Base-by-base conservation (phyloP, 1,139 yeast species). In the Meyerozyma elateridarum region DNA sequence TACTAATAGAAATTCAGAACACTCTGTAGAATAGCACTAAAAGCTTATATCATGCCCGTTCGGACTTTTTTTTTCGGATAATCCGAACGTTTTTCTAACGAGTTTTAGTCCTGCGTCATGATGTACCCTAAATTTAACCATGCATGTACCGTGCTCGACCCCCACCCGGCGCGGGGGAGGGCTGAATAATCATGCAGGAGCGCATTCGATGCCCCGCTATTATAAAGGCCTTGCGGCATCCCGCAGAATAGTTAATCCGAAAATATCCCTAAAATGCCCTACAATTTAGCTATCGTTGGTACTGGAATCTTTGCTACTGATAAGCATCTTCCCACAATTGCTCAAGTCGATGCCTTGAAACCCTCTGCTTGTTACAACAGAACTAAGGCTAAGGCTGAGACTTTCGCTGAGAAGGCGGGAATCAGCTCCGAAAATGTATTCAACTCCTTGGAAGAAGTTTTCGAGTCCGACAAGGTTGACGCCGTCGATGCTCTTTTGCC, bases 241-340 rank as follows among this genome's bases (percentile, higher is more conserved):
- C 20, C 19, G 22, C 12, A 27, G 31, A 31, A 29, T 29, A 33
- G 31, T 53, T 77, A 36, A 79, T n/a, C n/a, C n/a, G n/a, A n/a
- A n/a, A n/a, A n/a, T n/a, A n/a, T n/a, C n/a, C n/a, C n/a, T n/a
- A n/a, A n/a, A n/a, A 24, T 24, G 27, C 16, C 29, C 4, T 35
- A 38, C 22, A 44, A 75, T 51, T 72, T 85, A 34, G 96, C 93
- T 35, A 63, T 87, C 35, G 76, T 87, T 35, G 96, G 96, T 39
- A 88, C 96, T 2, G 96, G 96, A 43, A 85, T 89, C 50, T 89
- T 88, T 52, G 96, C 97, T 40, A 76, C 77, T 20, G 85, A 82
- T 44, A 69, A 73, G 34, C 96, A 89, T 54, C 70, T 85, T 43
- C 96, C 96, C 27, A 75, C 85, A 18, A 61, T 83, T 38, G 61